Base-by-base conservation (phyloP, 2,329 filamentous ascomycete genomes). In the Ophiosphaerella herpotricha region DNA sequence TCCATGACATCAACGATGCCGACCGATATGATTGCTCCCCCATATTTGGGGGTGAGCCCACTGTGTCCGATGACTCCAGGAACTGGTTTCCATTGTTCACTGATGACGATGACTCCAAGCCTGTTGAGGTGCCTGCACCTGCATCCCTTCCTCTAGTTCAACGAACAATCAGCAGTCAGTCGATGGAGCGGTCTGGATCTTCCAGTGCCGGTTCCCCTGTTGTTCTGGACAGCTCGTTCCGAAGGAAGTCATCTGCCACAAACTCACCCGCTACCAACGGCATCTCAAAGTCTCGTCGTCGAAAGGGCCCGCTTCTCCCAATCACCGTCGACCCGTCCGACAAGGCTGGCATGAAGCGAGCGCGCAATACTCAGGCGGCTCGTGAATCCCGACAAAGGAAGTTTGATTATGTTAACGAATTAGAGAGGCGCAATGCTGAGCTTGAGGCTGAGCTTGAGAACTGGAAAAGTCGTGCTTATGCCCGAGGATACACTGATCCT, bases 351-450 rank as follows among this genome's bases (percentile, higher is more conserved):
- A 84, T 92, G 81, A 97, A 97, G 85, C 89, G 93, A 72, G 92
- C 91, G 43, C 88, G 91, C 61, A 97, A 97, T 74, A 96, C 91
- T 7, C 83, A 95, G 72, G 93, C 93, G 14, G 93, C 93, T 64
- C 91, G 93, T 60, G 96, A 96, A 78, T 96, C 91, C 52, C 87
- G 93, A 44, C 87, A 91, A 67, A 87, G 91, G 60, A 96, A 96
- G 79, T 85, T 90, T 49, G 82, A 88, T 70, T 84, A 87, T 61
- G 80, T 93, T 54, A 86, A 89, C 48, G 84, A 86, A 50, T 80
- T 96, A 39, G 89, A 95, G 77, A 82, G 82, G 34, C 80, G 84
- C 65, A 91, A 96, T 65, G 80, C 78, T 14, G 85, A 88, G 69
- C 77, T 93, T 24, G 81, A 86, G 72, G 79, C 81, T 35, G 73